Conservation (phyloP, 768 basidiomycete species). For the Phlebiopsis flavidoalba region DNA sequence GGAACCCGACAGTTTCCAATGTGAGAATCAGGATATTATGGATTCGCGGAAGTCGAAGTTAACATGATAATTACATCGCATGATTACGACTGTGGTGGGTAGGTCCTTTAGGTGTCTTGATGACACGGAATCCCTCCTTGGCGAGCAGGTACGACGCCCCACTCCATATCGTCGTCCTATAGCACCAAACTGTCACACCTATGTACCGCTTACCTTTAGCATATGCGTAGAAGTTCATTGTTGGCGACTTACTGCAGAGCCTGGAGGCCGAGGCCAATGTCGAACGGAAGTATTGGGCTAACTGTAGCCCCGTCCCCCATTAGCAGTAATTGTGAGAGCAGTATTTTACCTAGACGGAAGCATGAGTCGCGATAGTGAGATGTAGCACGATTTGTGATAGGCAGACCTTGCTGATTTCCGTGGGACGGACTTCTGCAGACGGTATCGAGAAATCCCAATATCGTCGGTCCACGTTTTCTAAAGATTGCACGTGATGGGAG, state of each 20-base stretch:
- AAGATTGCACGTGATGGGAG: neutral
- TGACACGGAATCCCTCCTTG: slow-evolving; percentile 64
- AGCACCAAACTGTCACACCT: slow-evolving; percentile 83
- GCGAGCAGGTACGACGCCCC: slow-evolving; percentile 79
- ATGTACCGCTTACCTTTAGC: neutral
- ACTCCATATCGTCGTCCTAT: slow-evolving; percentile 94
- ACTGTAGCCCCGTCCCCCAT: slow-evolving; percentile 89
- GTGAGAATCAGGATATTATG: too few species aligned
- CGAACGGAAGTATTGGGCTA: slow-evolving; percentile 66
- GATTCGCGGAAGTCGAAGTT: too few species aligned
- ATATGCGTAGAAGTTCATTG: neutral
- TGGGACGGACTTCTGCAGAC: slow-evolving; percentile 91
- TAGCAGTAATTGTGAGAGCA: slow-evolving; percentile 79
- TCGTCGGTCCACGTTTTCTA: slow-evolving; percentile 86
- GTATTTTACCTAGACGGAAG: slow-evolving; percentile 72
- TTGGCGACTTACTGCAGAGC: slow-evolving; percentile 64
- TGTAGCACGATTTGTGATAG: neutral
- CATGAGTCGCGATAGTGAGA: neutral
- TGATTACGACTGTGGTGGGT: neutral
- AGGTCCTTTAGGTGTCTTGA: slow-evolving; percentile 11
- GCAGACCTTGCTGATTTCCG: slow-evolving; percentile 83
- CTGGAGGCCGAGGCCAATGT: slow-evolving; percentile 49
- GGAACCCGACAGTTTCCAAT: too few species aligned
- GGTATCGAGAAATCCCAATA: slow-evolving; percentile 98
- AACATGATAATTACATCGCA: too few species aligned